phyloP scores from a whole-genome alignment of 805 yeast species.

The Candida montana region DNA sequence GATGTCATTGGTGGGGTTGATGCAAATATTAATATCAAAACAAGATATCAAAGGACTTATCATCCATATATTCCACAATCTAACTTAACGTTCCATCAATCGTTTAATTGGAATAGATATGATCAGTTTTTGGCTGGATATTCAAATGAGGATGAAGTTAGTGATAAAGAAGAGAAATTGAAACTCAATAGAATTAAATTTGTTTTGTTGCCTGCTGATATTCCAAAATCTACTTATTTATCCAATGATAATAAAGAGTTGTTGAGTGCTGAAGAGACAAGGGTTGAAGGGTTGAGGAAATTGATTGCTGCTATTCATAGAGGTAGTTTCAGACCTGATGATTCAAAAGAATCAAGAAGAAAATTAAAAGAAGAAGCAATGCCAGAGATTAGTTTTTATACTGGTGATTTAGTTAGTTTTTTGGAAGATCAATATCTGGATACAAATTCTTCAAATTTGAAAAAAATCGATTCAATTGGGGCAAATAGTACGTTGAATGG shows the following conservation, averaged over 20 bases:
- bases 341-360: conserved; percentile 24
- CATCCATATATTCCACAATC: conserved; percentile 53
- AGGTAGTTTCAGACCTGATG: conserved; percentile 43
- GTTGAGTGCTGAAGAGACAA: conserved; percentile 75
- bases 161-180: conserved; percentile 44
- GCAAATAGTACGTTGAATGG: background rate
- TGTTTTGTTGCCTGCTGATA: conserved; percentile 76
- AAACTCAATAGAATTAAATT: conserved; percentile 64
- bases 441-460: conserved; percentile 1
- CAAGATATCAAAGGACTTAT: conserved; percentile 70
- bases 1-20: conserved; percentile 23
- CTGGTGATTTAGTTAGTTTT: conserved; percentile 73
- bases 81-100: conserved; percentile 44
- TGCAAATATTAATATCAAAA: conserved; percentile 60
- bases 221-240: conserved; percentile 45
- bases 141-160: conserved; percentile 64
- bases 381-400: conserved; percentile 81
- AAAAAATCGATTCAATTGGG: conserved; percentile 29
- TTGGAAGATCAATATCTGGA: conserved; percentile 38
- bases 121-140: conserved; percentile 93
- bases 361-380: conserved; percentile 41
- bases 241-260: conserved; percentile 48
- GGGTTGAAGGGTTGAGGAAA: conserved; percentile 83
- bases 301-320: conserved; percentile 59
- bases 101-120: conserved; percentile 82